Conservation (phyloP, 2,329 filamentous ascomycete genomes). For the Diplocarpon rosae region DNA sequence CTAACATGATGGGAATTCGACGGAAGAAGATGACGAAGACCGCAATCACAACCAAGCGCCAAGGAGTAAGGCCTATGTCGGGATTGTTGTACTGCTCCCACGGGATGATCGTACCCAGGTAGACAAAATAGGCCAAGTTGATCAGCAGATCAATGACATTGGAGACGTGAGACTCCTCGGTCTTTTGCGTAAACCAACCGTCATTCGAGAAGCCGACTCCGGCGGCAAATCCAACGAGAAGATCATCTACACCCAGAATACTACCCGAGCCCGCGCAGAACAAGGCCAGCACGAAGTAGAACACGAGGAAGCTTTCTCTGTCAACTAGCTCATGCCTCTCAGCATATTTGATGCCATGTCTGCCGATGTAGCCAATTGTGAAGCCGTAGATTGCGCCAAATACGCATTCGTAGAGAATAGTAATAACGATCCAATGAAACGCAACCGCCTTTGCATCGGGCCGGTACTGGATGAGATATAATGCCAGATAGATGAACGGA, state of each 20-base stretch:
- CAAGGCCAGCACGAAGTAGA: slow-evolving; percentile 93
- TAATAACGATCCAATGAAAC: slow-evolving; percentile 80
- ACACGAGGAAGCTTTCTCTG: slow-evolving; percentile 93
- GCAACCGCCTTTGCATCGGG: slow-evolving; percentile 57
- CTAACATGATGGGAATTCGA: slow-evolving; percentile 88
- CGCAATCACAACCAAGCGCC: slow-evolving; percentile 89
- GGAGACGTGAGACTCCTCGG: slow-evolving; percentile 94
- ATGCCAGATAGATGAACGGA: slow-evolving; percentile 85
- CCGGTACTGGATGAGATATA: slow-evolving; percentile 80
- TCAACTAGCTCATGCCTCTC: slow-evolving; percentile 83
- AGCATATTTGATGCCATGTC: slow-evolving; percentile 80
- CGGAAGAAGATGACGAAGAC: slow-evolving; percentile 91
- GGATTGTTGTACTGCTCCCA: slow-evolving; percentile 83
- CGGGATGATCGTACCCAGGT: slow-evolving; percentile 91
- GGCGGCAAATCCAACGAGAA: slow-evolving; percentile 87
- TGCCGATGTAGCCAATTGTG: slow-evolving; percentile 73
- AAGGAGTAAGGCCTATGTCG: slow-evolving; percentile 65
- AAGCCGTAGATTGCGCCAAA: slow-evolving; percentile 89
- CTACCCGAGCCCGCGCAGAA: slow-evolving; percentile 90
- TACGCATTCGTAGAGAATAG: slow-evolving; percentile 89
- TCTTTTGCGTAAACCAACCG: slow-evolving; percentile 97
- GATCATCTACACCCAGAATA: slow-evolving; percentile 81
- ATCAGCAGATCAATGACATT: slow-evolving; percentile 97
- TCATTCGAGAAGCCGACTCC: slow-evolving; percentile 99
- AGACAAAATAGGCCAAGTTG: slow-evolving; percentile 97